Conservation (phyloP, 768 basidiomycete species). For the Trametes coccinea region DNA sequence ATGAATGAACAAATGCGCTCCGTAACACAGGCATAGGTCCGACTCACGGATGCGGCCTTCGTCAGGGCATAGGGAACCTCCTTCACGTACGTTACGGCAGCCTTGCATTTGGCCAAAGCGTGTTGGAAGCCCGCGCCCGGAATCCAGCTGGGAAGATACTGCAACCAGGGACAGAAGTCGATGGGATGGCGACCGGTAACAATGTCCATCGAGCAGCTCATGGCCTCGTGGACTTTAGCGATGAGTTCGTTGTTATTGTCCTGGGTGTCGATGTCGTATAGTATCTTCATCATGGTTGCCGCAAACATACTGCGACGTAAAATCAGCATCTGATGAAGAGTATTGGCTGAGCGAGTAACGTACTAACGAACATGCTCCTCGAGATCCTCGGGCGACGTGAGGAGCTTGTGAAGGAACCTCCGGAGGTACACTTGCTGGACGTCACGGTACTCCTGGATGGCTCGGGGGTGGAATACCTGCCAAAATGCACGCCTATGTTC, state of each 20-base stretch:
- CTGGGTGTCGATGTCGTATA: constrained; percentile 31
- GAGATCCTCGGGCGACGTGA: no score
- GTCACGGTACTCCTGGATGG: neutral
- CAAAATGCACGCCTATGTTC: constrained; percentile 4
- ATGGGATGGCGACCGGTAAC: neutral
- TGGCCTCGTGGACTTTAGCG: neutral
- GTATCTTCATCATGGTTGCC: constrained; percentile 24
- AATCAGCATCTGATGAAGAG: no score
- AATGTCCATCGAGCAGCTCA: neutral
- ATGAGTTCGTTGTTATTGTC: constrained; percentile 30
- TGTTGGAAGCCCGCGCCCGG: constrained; percentile 14
- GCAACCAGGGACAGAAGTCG: constrained; percentile 9
- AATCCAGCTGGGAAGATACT: constrained; percentile 7
- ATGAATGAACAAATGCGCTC: no score
- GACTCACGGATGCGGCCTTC: no score
- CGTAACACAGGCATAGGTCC: no score
- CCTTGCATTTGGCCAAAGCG: neutral
- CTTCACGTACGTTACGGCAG: neutral
- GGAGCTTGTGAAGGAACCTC: no score
- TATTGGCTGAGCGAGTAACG: no score
- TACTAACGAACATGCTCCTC: no score
- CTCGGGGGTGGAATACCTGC: constrained; percentile 7
- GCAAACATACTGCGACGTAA: neutral
- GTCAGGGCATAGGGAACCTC: no score
- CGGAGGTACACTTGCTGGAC: no score